These are phyloP conservation scores for Gremmenia infestans DNA, from an alignment of 2,329 filamentous ascomycete genomes.

Conservation along the genomic window DNA sequence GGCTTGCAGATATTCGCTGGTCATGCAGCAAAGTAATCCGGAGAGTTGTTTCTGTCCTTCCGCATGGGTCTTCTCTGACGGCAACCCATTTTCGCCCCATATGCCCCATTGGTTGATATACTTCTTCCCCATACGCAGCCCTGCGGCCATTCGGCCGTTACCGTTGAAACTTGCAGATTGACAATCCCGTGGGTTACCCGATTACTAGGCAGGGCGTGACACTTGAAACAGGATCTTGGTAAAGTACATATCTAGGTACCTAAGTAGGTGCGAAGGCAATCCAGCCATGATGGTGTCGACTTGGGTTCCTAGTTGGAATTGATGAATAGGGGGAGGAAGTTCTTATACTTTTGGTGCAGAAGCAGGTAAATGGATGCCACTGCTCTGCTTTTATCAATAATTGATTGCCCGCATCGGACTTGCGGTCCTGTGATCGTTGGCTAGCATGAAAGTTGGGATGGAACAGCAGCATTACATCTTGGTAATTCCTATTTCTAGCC, in stretches of 20 bases:
- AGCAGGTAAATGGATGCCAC: background rate
- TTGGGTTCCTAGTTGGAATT: background rate
- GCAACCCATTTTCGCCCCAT: conserved; percentile 2
- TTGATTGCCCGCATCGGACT: conserved; percentile 11
- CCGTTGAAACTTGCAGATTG: conserved; percentile 9
- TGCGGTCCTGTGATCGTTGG: conserved; percentile 17
- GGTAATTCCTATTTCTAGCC: background rate
- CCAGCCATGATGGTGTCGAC: background rate
- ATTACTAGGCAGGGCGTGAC: too few species aligned
- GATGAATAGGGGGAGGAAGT: background rate
- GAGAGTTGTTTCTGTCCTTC: conserved; percentile 3
- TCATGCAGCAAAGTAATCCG: conserved; percentile 15
- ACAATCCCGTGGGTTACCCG: too few species aligned
- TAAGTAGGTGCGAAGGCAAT: too few species aligned
- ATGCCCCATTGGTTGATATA: conserved; percentile 6
- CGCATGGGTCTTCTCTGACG: conserved; percentile 7
- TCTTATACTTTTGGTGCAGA: background rate
- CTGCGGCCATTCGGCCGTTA: conserved; percentile 8
- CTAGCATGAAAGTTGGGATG: background rate
- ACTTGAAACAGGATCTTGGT: too few species aligned
- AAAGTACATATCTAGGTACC: too few species aligned
- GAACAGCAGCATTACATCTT: background rate
- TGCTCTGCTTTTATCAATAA: background rate
- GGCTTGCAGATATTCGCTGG: conserved; percentile 19
- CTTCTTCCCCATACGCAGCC: conserved; percentile 4